Evolutionary conservation across 2,329 filamentous ascomycete genomes (phyloP).

Genomic region (Aspergillus fructus): DNA sequence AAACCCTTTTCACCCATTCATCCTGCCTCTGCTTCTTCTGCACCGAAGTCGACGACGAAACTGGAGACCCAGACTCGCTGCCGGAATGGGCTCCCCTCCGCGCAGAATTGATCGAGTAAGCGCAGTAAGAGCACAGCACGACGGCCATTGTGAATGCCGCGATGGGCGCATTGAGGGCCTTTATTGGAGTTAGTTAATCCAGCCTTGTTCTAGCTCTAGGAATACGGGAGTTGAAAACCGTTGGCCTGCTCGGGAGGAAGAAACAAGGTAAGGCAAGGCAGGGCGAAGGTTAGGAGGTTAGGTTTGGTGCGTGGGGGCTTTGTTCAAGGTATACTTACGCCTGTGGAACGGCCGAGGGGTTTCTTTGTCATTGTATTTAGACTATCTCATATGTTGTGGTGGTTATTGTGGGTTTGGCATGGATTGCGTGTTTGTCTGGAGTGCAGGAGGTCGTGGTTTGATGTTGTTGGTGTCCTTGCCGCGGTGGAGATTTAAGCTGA

Average conservation of each 20-base stretch:
- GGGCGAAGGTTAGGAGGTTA: too few relatives aligned
- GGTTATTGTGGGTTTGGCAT: neutral
- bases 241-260: neutral
- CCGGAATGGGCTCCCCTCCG: slow-evolving; percentile 57
- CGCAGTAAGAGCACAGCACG: slow-evolving; percentile 60
- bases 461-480: neutral
- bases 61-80: neutral
- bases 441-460: neutral
- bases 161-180: slow-evolving; percentile 60
- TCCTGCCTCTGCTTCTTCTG: slow-evolving; percentile 6
- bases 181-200: slow-evolving; percentile 3
- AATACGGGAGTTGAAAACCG: neutral
- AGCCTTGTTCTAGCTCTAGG: too few relatives aligned
- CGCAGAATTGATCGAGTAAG: slow-evolving; percentile 65
- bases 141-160: slow-evolving; percentile 64
- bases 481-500: neutral
- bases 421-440: neutral
- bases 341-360: slow-evolving; percentile 20
- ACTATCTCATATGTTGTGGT: neutral
- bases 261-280: too few relatives aligned
- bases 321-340: slow-evolving; percentile 16
- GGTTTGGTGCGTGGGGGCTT: too few relatives aligned
- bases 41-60: neutral
- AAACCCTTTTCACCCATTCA: slow-evolving; percentile 31
- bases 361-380: slow-evolving; percentile 17